Percentiles rank a stretch among this genome's conserved stretches.
These are phyloP conservation scores for Sporobolomyces phaffii DNA, from an alignment of 768 basidiomycete species.

Conservation along the genomic window DNA sequence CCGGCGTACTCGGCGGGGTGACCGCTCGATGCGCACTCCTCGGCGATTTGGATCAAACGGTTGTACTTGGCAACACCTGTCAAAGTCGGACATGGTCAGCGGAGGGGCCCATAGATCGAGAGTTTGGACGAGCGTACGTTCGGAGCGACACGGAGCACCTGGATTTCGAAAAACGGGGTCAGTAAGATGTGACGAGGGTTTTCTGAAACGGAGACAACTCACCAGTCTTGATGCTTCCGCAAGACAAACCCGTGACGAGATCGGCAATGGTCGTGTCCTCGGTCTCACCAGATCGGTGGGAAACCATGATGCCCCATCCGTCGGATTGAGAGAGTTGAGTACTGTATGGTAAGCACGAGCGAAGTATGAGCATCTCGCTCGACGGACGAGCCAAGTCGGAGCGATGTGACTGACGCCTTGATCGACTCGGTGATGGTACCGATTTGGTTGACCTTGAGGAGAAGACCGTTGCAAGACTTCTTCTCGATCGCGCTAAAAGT, in stretches of 20 bases:
- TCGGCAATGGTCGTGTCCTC: conserved; percentile 50
- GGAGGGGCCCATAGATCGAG: too few relatives aligned
- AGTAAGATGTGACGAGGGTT: too few relatives aligned
- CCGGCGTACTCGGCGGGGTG: conserved; percentile 8
- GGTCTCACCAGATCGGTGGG: conserved; percentile 97
- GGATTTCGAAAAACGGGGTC: neutral
- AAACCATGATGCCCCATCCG: conserved; percentile 99
- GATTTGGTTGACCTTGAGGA: conserved; percentile 99
- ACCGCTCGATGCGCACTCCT: conserved; percentile 53
- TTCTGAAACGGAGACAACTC: neutral
- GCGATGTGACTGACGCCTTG: conserved; percentile 67
- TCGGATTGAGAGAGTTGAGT: conserved; percentile 92
- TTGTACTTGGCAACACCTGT: conserved; percentile 64
- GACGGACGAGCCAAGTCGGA: neutral
- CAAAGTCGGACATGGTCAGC: neutral
- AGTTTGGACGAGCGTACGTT: conserved; percentile 54
- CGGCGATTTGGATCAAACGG: conserved; percentile 81
- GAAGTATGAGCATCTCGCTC: neutral
- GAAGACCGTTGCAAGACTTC: conserved; percentile 97
- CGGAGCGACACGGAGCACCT: conserved; percentile 78
- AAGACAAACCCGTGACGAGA: conserved; percentile 71
- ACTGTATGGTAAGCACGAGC: conserved; percentile 50
- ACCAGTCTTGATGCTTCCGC: conserved; percentile 96
- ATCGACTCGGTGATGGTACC: conserved; percentile 93
- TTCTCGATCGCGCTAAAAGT: conserved; percentile 72